phyloP scores from a whole-genome alignment of 2,329 filamentous ascomycete genomes.

The Penicillium sp. region DNA sequence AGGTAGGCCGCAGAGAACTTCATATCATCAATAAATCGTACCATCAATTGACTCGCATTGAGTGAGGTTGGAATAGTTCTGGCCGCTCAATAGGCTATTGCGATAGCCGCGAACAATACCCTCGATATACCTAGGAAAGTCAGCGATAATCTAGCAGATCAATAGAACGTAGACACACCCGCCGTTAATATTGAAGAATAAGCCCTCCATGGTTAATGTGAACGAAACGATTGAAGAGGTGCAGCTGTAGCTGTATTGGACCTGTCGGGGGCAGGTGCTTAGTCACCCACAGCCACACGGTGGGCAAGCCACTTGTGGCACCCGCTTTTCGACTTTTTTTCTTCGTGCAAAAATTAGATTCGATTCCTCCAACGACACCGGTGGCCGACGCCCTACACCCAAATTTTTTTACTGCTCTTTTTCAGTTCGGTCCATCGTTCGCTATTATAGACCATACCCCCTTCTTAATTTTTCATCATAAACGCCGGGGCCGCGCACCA shows the following conservation, averaged over 20 bases:
- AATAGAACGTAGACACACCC: slow-evolving; percentile 56
- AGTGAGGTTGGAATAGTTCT: slow-evolving; percentile 92
- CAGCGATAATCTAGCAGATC: slow-evolving; percentile 1
- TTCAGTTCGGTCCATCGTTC: slow-evolving; percentile 20
- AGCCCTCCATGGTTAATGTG: slow-evolving; percentile 68
- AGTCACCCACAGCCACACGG: slow-evolving; percentile 35
- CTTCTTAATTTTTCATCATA: slow-evolving; percentile 21
- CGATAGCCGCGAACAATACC: slow-evolving; percentile 96
- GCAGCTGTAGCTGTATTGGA: slow-evolving; percentile 22
- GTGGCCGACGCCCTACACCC: slow-evolving; percentile 31
- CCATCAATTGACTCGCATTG: slow-evolving; percentile 98
- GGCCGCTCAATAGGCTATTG: slow-evolving; percentile 81
- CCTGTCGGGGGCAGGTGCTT: slow-evolving; percentile 18
- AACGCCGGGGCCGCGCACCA: slow-evolving; percentile 47
- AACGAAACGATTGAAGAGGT: slow-evolving; percentile 19
- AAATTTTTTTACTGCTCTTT: slow-evolving; percentile 21
- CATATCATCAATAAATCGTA: slow-evolving; percentile 34
- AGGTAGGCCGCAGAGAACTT: not conserved
- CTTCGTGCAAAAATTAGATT: slow-evolving; percentile 38
- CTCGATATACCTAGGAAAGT: slow-evolving; percentile 74
- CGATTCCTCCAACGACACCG: slow-evolving; percentile 34
- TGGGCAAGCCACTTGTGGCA: slow-evolving; percentile 23
- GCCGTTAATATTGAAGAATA: slow-evolving; percentile 91
- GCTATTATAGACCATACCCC: slow-evolving; percentile 12
- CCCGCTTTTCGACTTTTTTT: slow-evolving; percentile 36